Conservation (phyloP, 2,329 filamentous ascomycete species). For the Clarireedia homoeocarpa region DNA sequence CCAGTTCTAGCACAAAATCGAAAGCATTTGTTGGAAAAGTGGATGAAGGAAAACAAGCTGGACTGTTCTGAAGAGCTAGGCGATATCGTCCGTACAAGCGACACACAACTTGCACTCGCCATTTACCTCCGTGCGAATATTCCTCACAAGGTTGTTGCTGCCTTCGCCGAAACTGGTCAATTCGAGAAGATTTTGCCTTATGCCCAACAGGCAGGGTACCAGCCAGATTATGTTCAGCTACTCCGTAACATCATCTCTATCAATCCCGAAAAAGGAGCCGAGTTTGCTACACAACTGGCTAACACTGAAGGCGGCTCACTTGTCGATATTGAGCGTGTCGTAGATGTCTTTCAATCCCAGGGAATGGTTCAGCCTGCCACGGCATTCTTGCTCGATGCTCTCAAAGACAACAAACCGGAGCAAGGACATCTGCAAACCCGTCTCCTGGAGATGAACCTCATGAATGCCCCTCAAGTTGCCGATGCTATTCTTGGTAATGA, state of each 20-base stretch:
- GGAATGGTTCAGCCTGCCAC: conserved; percentile 97
- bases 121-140: conserved; percentile 91
- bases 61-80: conserved; percentile 94
- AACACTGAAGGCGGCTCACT: conserved; percentile 82
- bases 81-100: conserved; percentile 85
- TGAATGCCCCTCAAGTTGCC: conserved; percentile 94
- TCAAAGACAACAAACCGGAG: conserved; percentile 91
- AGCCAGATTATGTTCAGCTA: conserved; percentile 89
- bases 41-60: conserved; percentile 93
- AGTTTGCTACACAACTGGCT: conserved; percentile 88
- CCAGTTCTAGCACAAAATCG: conserved; percentile 90
- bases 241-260: conserved; percentile 76
- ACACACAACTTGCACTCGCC: conserved; percentile 75
- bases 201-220: conserved; percentile 74
- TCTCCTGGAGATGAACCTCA: conserved; percentile 93
- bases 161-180: conserved; percentile 89
- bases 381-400: conserved; percentile 91
- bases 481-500: conserved; percentile 97
- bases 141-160: conserved; percentile 88
- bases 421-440: conserved; percentile 91
- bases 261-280: conserved; percentile 87
- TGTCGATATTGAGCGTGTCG: conserved; percentile 87
- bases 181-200: conserved; percentile 97
- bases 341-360: conserved; percentile 97
- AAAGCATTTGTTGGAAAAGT: conserved; percentile 95